phyloP scores from a whole-genome alignment of 805 yeast genomes.

The Nakazawaea laoshanensis region DNA sequence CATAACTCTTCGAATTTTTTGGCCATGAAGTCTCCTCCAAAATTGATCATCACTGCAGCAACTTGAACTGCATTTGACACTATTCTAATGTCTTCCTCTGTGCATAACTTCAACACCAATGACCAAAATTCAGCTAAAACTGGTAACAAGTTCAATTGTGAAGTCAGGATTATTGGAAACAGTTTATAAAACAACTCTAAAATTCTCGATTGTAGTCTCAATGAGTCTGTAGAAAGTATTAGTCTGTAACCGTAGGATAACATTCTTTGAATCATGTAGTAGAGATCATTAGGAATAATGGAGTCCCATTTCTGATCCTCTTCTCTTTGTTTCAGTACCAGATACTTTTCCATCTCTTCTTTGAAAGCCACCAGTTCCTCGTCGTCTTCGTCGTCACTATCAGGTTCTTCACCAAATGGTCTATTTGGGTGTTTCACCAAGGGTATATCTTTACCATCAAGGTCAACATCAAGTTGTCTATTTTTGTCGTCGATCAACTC shows the following conservation, averaged over 20 bases:
- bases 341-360: slow-evolving; percentile 13
- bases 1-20: slow-evolving; percentile 40
- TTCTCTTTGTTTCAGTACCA: slow-evolving; percentile 13
- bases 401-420: slow-evolving; percentile 19
- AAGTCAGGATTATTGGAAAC: slow-evolving; percentile 47
- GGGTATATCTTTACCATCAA: slow-evolving; percentile 13
- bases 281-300: slow-evolving; percentile 53
- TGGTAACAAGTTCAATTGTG: slow-evolving; percentile 36
- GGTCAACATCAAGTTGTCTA: slow-evolving; percentile 16
- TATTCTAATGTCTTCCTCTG: slow-evolving; percentile 20
- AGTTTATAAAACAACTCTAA: slow-evolving; percentile 36
- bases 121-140: slow-evolving; percentile 48
- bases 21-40: slow-evolving; percentile 37
- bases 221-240: slow-evolving; percentile 52
- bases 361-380: slow-evolving; percentile 15
- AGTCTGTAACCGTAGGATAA: slow-evolving; percentile 61
- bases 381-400: slow-evolving; percentile 31
- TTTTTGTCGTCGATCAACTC: slow-evolving; percentile 30
- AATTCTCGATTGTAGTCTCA: slow-evolving; percentile 45
- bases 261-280: slow-evolving; percentile 50
- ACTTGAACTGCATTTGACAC: slow-evolving; percentile 21
- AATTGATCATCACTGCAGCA: slow-evolving; percentile 20
- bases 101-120: slow-evolving; percentile 17
- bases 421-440: slow-evolving; percentile 14
- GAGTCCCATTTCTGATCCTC: slow-evolving; percentile 52